Percentiles rank a stretch among this genome's conserved stretches.
Conservation (phyloP, 495 filamentous ascomycete species). For the Hypoxylon trugodes region DNA sequence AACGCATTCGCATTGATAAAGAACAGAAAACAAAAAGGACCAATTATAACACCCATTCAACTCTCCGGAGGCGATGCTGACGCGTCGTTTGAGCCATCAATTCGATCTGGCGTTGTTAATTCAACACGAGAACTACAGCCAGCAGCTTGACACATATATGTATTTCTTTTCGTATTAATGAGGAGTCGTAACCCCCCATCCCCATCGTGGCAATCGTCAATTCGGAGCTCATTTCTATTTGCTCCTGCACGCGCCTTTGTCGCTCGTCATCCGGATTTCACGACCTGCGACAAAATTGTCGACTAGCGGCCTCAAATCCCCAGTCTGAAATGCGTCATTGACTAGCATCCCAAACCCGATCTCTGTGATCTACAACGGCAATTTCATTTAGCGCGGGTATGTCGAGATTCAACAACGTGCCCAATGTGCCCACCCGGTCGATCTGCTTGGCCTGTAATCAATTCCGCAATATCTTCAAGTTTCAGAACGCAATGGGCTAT, state of each 20-base stretch:
- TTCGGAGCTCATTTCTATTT: conserved; percentile 15
- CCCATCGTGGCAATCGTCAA: conserved; percentile 28
- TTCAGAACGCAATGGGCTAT: conserved; percentile 7
- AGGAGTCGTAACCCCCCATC: neutral
- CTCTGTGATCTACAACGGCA: conserved; percentile 32
- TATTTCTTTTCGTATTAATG: conserved; percentile 31
- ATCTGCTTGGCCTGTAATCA: neutral
- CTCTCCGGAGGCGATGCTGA: conserved; percentile 21
- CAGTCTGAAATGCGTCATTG: conserved; percentile 29
- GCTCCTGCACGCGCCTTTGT: conserved; percentile 11
- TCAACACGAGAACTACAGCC: conserved; percentile 29
- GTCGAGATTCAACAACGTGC: conserved; percentile 10
- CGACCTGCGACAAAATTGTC: conserved; percentile 32
- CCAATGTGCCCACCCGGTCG: too few relatives aligned
- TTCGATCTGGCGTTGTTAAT: conserved; percentile 1
- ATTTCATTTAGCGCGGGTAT: conserved; percentile 29
- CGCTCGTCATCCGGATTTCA: conserved; percentile 28
- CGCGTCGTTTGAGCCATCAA: conserved; percentile 20
- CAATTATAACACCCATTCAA: conserved; percentile 10
- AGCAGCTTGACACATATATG: too few relatives aligned
- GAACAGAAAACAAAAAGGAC: conserved; percentile 5
- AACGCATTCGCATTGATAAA: neutral
- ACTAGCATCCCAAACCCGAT: conserved; percentile 26
- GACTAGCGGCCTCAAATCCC: conserved; percentile 21
- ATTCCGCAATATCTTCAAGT: conserved; percentile 1